Conservation (phyloP, 176 grass and related monocot species). For the maize (Zea mays) region DNA sequence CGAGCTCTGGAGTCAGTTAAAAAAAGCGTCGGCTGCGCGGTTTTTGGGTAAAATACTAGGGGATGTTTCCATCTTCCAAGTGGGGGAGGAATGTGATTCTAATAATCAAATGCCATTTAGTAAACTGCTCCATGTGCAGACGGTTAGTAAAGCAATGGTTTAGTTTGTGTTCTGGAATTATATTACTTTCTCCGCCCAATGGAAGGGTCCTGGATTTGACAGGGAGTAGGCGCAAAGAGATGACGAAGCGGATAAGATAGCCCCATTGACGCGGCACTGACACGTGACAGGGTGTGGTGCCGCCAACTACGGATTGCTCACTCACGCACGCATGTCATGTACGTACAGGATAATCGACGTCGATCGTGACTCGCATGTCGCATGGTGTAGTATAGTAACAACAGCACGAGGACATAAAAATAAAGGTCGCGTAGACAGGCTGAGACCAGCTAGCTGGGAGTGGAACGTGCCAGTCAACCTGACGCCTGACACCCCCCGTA, state of each 20-base stretch:
- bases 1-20: background rate
- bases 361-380: background rate
- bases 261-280: slow-evolving; percentile 27
- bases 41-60: background rate
- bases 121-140: too few relatives aligned
- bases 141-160: too few relatives aligned
- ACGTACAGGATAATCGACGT: background rate
- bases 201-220: too few relatives aligned
- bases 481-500: background rate
- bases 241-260: slow-evolving; percentile 25
- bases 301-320: slow-evolving; percentile 10
- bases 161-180: too few relatives aligned
- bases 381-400: background rate
- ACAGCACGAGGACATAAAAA: background rate
- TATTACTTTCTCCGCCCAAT: too few relatives aligned
- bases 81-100: background rate
- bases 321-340: background rate
- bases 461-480: slow-evolving; percentile 4
- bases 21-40: background rate
- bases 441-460: background rate
- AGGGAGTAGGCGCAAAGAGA: background rate
- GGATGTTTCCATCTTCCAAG: background rate
- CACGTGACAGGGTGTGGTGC: background rate
- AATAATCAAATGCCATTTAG: too few relatives aligned
- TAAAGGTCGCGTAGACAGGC: background rate